These are phyloP conservation scores for Tricholoma hemisulphureum DNA, from an alignment of 768 basidiomycete genomes.

Conservation along the genomic window DNA sequence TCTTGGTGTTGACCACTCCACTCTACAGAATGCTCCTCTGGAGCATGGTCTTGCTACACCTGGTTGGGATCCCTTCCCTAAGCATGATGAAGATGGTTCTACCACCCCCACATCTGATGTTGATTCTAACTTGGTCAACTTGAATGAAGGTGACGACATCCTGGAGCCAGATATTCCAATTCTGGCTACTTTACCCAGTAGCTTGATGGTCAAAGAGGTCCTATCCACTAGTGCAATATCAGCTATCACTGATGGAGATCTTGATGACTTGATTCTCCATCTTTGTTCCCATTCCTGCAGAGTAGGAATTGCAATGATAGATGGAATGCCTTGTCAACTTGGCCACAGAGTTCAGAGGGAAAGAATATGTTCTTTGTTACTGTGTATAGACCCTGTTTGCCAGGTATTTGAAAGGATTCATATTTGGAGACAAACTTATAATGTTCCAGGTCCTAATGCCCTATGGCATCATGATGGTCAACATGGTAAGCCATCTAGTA, in stretches of 20 bases:
- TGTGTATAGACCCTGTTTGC: slow-evolving; percentile 15
- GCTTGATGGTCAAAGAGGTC: neutral
- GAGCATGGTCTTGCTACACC: slow-evolving; percentile 14
- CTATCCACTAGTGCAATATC: neutral
- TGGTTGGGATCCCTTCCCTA: neutral
- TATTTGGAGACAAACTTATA: slow-evolving; percentile 22
- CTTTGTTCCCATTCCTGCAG: neutral
- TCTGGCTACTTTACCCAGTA: neutral
- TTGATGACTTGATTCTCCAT: neutral
- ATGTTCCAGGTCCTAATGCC: slow-evolving; percentile 30
- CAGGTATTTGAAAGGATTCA: slow-evolving; percentile 12
- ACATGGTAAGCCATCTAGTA: slow-evolving; percentile 25
- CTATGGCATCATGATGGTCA: slow-evolving; percentile 39
- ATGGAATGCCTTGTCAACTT: slow-evolving; percentile 17
- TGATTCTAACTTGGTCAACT: neutral
- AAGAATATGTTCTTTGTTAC: slow-evolving; percentile 13
- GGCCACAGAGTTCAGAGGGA: slow-evolving; percentile 11
- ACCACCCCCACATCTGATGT: neutral
- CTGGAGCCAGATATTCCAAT: slow-evolving; percentile 2
- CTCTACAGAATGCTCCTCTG: slow-evolving; percentile 13
- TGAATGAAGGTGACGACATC: neutral
- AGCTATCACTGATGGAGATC: neutral
- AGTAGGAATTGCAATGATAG: slow-evolving; percentile 21
- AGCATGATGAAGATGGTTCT: neutral
- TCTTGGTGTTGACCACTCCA: slow-evolving; percentile 11